Percentiles rank a stretch among this genome's conserved stretches.
These are phyloP conservation scores for Caryopteris hybrid DNA, from an alignment of 305 asterid species.

Conservation along the genomic window DNA sequence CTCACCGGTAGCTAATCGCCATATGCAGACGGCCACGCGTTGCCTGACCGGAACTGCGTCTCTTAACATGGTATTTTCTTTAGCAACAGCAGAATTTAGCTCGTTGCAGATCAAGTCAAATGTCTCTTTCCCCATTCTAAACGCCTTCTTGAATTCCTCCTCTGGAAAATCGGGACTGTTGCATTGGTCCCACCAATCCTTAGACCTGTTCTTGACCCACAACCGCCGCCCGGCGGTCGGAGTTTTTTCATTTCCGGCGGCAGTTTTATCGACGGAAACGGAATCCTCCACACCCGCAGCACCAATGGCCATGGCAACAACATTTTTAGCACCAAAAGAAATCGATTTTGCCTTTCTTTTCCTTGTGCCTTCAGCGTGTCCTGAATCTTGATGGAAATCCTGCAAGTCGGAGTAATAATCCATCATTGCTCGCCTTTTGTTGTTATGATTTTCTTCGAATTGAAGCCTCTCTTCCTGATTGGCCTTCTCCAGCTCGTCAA, in stretches of 20 bases:
- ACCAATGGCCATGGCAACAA: conserved; percentile 28
- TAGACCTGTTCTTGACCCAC: conserved; percentile 89
- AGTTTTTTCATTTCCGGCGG: conserved; percentile 28
- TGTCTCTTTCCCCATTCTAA: conserved; percentile 88
- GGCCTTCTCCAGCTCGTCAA: conserved; percentile 35
- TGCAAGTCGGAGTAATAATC: conserved; percentile 53
- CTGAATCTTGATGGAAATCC: conserved; percentile 32
- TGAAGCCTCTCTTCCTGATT: conserved; percentile 41
- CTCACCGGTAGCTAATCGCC: conserved; percentile 98
- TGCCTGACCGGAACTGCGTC: conserved; percentile 95
- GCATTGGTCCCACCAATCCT: conserved; percentile 97
- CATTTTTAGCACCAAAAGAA: conserved; percentile 28
- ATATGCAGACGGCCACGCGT: conserved; percentile 88
- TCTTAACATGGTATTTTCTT: conserved; percentile 81
- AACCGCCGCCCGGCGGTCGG: conserved; percentile 48
- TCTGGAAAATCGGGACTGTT: conserved; percentile 88
- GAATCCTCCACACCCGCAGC: conserved; percentile 26
- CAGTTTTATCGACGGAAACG: conserved; percentile 8
- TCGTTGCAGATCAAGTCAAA: conserved; percentile 84
- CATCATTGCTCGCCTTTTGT: conserved; percentile 43
- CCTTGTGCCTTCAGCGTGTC: conserved; percentile 36
- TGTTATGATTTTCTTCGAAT: conserved; percentile 46
- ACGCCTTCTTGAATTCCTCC: conserved; percentile 80
- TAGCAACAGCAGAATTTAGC: conserved; percentile 64
- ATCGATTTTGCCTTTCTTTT: conserved; percentile 44